Base-by-base conservation (phyloP, 2,329 filamentous ascomycete species). In the Colletotrichum truncatum region DNA sequence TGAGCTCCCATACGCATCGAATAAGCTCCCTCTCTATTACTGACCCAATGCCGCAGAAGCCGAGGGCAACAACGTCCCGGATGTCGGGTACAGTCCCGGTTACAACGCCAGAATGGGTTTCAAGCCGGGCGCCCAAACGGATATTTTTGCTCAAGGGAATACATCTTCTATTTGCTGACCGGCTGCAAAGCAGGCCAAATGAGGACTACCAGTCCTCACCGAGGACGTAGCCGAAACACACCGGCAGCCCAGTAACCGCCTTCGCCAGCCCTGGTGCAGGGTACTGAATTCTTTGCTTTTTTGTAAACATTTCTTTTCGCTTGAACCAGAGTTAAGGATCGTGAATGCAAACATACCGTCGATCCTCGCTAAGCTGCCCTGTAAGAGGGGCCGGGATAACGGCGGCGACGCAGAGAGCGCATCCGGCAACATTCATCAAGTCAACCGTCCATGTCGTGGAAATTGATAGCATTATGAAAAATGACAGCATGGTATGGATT, bases 51-150 rank as follows among this genome's bases (percentile, higher is more conserved):
- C n/a, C n/a, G 12, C 46, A 77, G 76, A 78, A 64, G 68, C 68
- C 16, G 70, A 73, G 23, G 76, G 76, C 10, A 77, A 78, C 70
- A 77, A 78, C 11, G 73, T 78, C 14, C 73, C 74, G 0, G 34
- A 69, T 4, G 59, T 66, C 32, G 73, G 74, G 4, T 69, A 72
- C 48, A 71, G 72, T n/a, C 1, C 75, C 0, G 73, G 72, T 3
- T 78, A 77, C 39, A 77, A 76, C 64, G 64, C 70, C 66, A 73
- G 72, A 28, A 77, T 76, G 73, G 75, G 76, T 0, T 78, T 74
- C 64, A 67, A 69, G 59, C 69, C 74, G 5, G 75, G 74, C 21
- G 71, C 73, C 6, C 75, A 77, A 48, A 73, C 74, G 7, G 75
- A 78, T 16, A 75, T 77, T 30, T 72, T 70, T 49, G 34, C 52